Evolutionary conservation across 164 flowering plant genomes (phyloP).

Genomic region (Pachysandra terminalis): DNA sequence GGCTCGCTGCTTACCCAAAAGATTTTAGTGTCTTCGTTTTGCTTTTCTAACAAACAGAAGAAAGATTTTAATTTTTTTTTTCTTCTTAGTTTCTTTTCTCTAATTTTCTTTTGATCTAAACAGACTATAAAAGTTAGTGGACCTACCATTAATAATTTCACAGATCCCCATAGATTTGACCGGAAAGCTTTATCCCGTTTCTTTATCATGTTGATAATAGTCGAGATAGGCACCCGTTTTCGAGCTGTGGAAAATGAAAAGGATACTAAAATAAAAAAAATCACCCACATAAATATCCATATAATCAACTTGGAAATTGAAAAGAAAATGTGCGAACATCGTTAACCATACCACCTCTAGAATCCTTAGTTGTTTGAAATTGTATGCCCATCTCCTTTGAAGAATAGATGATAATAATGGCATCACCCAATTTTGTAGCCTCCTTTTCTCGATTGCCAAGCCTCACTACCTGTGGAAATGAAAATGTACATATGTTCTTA

Average conservation of each 20-base stretch:
- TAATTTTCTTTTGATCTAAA: not conserved
- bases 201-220: conserved; percentile 39
- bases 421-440: conserved; percentile 24
- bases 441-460: conserved; percentile 27
- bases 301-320: not conserved
- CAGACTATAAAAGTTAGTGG: not conserved
- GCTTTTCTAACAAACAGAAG: no score
- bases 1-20: no score
- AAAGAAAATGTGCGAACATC: conserved; percentile 1
- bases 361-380: conserved; percentile 7
- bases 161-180: conserved; percentile 31
- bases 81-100: not conserved
- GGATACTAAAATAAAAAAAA: conserved; percentile 3
- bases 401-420: conserved; percentile 36
- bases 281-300: not conserved
- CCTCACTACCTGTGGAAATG: conserved; percentile 43
- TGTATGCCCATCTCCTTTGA: conserved; percentile 23
- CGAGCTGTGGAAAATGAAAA: conserved; percentile 28
- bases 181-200: conserved; percentile 54
- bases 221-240: conserved; percentile 28
- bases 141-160: conserved; percentile 45
- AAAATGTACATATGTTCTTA: not conserved
- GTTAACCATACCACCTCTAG: conserved; percentile 29
- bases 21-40: no score
- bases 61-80: not conserved